Base-by-base conservation (phyloP, 345 rosid genomes). In the Salix caprea region DNA sequence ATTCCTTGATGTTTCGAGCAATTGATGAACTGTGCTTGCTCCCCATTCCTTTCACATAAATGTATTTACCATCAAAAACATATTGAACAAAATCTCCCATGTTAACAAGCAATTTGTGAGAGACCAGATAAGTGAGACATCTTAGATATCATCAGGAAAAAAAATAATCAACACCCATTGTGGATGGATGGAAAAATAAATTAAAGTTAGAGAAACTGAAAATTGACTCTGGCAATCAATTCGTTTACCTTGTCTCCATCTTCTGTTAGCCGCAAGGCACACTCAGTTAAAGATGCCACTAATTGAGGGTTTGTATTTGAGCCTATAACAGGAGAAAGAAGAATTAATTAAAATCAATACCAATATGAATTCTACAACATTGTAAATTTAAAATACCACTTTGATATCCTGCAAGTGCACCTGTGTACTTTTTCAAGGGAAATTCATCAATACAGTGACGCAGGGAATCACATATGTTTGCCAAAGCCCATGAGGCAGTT, bases 401-500 rank as follows among this genome's bases (percentile, higher is more conserved):
- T 70, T 40, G 26, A 67, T 71, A 32, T 48, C 56, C 68, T 61
- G 37, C 15, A 79, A 58, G 30, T 78, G 44, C 79, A 91, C 93
- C 85, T 74, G 61, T 30, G 76, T 77, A 76, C 9, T 69, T 81
- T 81, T 78, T 83, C 71, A 76, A 79, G 52, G 89, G 83, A 75
- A 81, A 67, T 79, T 86, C 87, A 78, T 85, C 77, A 9, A 87
- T 73, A 77, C 78, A 89, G 84, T 82, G 90, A 72, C 86, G 88
- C 67, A 95, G 77, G 69, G 97, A 88, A 77, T 93, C 97, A 65
- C 99, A 89, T 78, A 93, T 77, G 87, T 93, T 93, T 75, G 99
- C 99, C 89, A 91, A 82, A 67, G 97, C 96, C 99, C 99, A 95
- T 36, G 96, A 95, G 69, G 97, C 90, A 76, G 97, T 87, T 76